Percentiles rank a stretch among this genome's conserved stretches.
These are phyloP conservation scores for Alternaria sp. DNA, from an alignment of 2,329 filamentous ascomycete genomes.

Conservation along the genomic window DNA sequence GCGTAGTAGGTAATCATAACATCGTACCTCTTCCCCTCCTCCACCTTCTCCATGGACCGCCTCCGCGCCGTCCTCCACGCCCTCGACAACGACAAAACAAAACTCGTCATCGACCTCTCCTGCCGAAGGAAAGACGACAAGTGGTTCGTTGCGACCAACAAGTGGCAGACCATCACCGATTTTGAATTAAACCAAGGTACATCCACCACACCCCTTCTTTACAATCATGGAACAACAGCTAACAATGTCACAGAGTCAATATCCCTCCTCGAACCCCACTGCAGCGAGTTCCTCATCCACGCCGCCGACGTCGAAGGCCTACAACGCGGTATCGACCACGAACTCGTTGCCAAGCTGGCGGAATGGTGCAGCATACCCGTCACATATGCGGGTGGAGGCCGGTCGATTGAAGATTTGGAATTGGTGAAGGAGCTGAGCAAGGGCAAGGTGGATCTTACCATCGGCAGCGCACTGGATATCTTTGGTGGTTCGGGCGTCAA, in stretches of 20 bases:
- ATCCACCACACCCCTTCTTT: slow-evolving; percentile 16
- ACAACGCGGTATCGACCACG: slow-evolving; percentile 87
- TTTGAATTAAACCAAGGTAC: slow-evolving; percentile 89
- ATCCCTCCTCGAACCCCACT: slow-evolving; percentile 81
- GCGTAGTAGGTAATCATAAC: slow-evolving; percentile 88
- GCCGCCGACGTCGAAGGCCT: slow-evolving; percentile 96
- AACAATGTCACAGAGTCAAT: slow-evolving; percentile 70
- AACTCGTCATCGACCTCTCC: slow-evolving; percentile 93
- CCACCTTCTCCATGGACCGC: slow-evolving; percentile 77
- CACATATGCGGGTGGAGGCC: slow-evolving; percentile 94
- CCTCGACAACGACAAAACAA: slow-evolving; percentile 75
- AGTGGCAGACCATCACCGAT: slow-evolving; percentile 97
- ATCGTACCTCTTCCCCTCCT: slow-evolving; percentile 88
- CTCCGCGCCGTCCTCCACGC: slow-evolving; percentile 75
- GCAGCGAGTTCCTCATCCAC: slow-evolving; percentile 95
- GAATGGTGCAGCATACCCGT: slow-evolving; percentile 91
- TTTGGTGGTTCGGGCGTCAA: slow-evolving; percentile 89
- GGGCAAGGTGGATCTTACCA: slow-evolving; percentile 89
- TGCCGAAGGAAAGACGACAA: slow-evolving; percentile 77
- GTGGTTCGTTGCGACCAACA: slow-evolving; percentile 99
- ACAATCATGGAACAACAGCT: neutral
- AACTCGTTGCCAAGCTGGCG: slow-evolving; percentile 76
- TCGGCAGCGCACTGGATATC: slow-evolving; percentile 93
- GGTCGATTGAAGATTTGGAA: slow-evolving; percentile 80
- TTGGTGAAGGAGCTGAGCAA: slow-evolving; percentile 78